These are phyloP conservation scores for Lipomyces spencermartinsiae DNA, from an alignment of 805 yeast species.

Conservation along the genomic window DNA sequence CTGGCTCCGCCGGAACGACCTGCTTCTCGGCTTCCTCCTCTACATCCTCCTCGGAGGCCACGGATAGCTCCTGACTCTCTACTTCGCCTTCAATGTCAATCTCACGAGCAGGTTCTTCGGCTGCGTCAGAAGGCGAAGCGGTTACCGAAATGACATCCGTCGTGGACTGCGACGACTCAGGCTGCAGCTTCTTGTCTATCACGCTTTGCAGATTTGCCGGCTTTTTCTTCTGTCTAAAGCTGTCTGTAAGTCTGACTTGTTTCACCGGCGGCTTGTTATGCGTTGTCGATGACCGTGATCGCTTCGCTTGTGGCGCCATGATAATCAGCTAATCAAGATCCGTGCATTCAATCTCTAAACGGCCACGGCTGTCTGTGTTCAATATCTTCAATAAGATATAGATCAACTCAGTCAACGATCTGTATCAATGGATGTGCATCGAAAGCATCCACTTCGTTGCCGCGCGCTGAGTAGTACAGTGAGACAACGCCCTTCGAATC, in stretches of 20 bases:
- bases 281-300: slow-evolving; percentile 9
- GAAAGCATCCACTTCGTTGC: neutral
- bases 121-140: neutral
- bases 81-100: slow-evolving; percentile 2
- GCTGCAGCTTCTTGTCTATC: neutral
- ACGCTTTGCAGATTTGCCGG: neutral
- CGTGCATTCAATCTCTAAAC: neutral
- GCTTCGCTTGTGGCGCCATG: slow-evolving; percentile 19
- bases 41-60: slow-evolving; percentile 4
- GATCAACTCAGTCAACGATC: neutral
- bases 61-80: neutral
- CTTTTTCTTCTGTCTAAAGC: slow-evolving; percentile 22
- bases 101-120: neutral
- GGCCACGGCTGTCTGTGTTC: neutral
- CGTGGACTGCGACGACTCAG: neutral
- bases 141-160: neutral
- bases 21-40: slow-evolving; percentile 1
- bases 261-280: slow-evolving; percentile 9
- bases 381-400: neutral
- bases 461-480: neutral
- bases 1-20: neutral
- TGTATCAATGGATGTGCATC: neutral
- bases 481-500: neutral
- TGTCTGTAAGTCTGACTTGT: slow-evolving; percentile 27
- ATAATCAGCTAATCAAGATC: neutral